Evolutionary conservation across 31 red algal species (phyloP).

Genomic region (Odonthalia washingtoniensis): DNA sequence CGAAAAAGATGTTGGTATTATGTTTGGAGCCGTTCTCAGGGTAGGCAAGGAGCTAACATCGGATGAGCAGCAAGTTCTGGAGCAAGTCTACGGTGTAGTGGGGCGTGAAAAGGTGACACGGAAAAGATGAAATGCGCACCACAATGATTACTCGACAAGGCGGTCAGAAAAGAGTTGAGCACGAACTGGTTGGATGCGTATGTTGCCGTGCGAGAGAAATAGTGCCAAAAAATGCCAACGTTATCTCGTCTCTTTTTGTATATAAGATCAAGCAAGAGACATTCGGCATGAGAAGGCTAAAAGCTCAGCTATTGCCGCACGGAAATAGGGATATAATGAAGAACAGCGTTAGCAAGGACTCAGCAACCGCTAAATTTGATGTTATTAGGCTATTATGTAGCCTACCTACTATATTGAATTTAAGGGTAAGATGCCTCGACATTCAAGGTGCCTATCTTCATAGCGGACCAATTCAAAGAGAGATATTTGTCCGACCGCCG

Average conservation of each 20-base stretch:
- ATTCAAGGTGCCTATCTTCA: slow-evolving; percentile 33
- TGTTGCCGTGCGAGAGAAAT: too few species aligned
- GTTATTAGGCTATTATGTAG: slow-evolving; percentile 26
- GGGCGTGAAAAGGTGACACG: too few species aligned
- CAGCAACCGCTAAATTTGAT: slow-evolving; percentile 24
- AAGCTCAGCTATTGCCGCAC: slow-evolving; percentile 13
- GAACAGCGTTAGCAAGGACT: slow-evolving; percentile 37
- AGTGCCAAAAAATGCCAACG: slow-evolving; percentile 6
- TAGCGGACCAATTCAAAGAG: slow-evolving; percentile 41
- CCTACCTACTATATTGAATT: not conserved
- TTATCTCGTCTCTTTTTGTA: not conserved
- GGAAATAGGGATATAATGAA: slow-evolving; percentile 23
- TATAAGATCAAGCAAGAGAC: not conserved
- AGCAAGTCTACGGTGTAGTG: too few species aligned
- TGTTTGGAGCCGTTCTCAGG: too few species aligned
- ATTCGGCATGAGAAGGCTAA: slow-evolving; percentile 1
- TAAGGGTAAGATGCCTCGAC: slow-evolving; percentile 16
- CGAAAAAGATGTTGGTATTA: too few species aligned
- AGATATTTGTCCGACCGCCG: slow-evolving; percentile 36
- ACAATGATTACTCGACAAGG: too few species aligned
- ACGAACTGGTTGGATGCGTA: too few species aligned
- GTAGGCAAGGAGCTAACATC: too few species aligned
- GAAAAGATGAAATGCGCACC: too few species aligned
- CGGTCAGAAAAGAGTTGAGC: too few species aligned
- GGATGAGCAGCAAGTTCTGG: too few species aligned